These are phyloP conservation scores for Lactarius sanguifluus DNA, from an alignment of 768 basidiomycete species.

Conservation along the genomic window DNA sequence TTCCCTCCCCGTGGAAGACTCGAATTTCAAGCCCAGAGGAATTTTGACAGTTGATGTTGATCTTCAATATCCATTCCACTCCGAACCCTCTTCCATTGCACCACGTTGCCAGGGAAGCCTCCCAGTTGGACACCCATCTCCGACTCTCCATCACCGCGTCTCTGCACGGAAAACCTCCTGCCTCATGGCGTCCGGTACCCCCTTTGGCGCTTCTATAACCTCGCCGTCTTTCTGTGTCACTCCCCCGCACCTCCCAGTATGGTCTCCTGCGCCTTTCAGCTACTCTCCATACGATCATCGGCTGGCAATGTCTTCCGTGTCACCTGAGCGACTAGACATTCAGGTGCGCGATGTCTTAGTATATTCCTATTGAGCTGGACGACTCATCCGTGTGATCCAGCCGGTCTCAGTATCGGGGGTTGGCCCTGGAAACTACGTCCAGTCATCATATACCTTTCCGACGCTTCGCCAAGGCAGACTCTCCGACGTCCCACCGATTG, in stretches of 20 bases:
- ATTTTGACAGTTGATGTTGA: not conserved
- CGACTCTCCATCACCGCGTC: not conserved
- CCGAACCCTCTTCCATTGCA: not conserved
- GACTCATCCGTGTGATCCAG: not conserved
- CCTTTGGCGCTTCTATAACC: not conserved
- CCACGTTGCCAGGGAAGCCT: not conserved
- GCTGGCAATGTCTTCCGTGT: not conserved
- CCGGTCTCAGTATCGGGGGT: too few species aligned
- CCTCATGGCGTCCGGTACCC: not conserved
- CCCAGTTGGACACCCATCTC: not conserved
- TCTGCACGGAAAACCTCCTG: not conserved
- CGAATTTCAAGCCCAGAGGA: not conserved
- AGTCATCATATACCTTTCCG: not conserved
- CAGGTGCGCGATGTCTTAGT: slow-evolving; percentile 5
- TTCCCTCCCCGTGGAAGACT: not conserved
- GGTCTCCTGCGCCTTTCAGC: not conserved
- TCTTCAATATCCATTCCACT: not conserved
- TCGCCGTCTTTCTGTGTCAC: not conserved
- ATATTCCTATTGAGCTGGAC: not conserved
- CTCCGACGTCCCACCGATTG: not conserved
- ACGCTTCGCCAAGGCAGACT: not conserved
- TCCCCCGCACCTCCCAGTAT: not conserved
- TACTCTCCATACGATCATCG: not conserved
- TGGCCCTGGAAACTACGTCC: not conserved
- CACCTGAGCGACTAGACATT: not conserved